Evolutionary conservation across 257 asterid genomes (phyloP).

Genomic region (Ophiorrhiza pumila): DNA sequence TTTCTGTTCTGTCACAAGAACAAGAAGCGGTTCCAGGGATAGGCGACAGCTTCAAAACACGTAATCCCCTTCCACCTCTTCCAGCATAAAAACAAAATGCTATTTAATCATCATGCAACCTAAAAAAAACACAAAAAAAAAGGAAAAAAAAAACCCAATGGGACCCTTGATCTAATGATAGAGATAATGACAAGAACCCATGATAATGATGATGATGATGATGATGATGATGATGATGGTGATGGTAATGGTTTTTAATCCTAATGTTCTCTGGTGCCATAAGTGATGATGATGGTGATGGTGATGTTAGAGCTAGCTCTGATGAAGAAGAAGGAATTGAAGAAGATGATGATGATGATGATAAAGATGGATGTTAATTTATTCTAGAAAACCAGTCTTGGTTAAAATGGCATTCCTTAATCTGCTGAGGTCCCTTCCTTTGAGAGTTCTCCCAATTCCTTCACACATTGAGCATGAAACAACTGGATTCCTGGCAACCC

Average conservation of each 20-base stretch:
- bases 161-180: conserved; percentile 10
- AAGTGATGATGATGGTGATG: not conserved
- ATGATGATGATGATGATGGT: not conserved
- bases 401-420: conserved; percentile 55
- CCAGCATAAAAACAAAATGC: not conserved
- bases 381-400: conserved; percentile 68
- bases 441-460: conserved; percentile 68
- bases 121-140: not conserved
- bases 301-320: not conserved
- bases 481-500: conserved; percentile 35
- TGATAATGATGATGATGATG: not conserved
- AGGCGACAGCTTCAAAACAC: not conserved
- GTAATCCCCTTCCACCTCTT: not conserved
- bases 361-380: not conserved
- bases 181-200: conserved; percentile 10
- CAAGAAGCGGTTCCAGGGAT: not conserved
- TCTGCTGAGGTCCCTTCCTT: conserved; percentile 64
- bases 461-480: conserved; percentile 69
- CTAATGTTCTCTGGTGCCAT: not conserved
- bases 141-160: not conserved
- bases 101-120: not conserved
- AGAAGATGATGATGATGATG: not conserved
- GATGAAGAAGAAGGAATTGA: not conserved
- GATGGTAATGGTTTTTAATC: not conserved
- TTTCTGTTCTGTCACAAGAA: not conserved